Conservation (phyloP, 2,329 filamentous ascomycete genomes). For the Rhinocladiella similis region DNA sequence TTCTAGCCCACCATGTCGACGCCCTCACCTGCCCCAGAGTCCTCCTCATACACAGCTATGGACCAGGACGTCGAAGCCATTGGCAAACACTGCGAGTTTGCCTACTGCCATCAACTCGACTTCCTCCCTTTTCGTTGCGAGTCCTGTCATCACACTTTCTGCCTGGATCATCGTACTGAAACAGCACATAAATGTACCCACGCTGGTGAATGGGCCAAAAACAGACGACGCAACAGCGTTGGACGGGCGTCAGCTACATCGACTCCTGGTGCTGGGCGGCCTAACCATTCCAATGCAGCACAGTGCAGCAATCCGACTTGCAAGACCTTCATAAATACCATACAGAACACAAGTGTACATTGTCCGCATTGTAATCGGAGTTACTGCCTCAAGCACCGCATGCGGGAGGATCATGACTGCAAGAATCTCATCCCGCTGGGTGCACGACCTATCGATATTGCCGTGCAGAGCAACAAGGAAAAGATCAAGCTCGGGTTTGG, state of each 20-base stretch:
- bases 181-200: constrained; percentile 69
- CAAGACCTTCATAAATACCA: constrained; percentile 55
- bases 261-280: constrained; percentile 44
- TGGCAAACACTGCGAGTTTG: constrained; percentile 85
- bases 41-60: constrained; percentile 27
- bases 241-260: constrained; percentile 28
- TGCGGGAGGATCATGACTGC: constrained; percentile 77
- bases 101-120: constrained; percentile 91
- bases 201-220: constrained; percentile 61
- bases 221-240: constrained; percentile 42
- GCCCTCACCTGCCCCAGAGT: constrained; percentile 16
- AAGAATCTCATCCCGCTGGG: constrained; percentile 66
- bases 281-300: constrained; percentile 56
- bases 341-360: constrained; percentile 51
- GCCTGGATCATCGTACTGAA: constrained; percentile 90
- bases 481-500: constrained; percentile 73
- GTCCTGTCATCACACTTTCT: constrained; percentile 80
- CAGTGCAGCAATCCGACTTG: constrained; percentile 51
- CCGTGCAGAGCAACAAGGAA: constrained; percentile 42
- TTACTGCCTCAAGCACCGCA: constrained; percentile 54
- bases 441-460: constrained; percentile 40
- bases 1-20: constrained; percentile 22
- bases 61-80: constrained; percentile 72
- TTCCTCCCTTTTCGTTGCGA: constrained; percentile 95
- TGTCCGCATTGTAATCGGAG: constrained; percentile 50